phyloP scores from a whole-genome alignment of 2,329 filamentous ascomycete genomes.

The Ceratocystis diversiconidia region DNA sequence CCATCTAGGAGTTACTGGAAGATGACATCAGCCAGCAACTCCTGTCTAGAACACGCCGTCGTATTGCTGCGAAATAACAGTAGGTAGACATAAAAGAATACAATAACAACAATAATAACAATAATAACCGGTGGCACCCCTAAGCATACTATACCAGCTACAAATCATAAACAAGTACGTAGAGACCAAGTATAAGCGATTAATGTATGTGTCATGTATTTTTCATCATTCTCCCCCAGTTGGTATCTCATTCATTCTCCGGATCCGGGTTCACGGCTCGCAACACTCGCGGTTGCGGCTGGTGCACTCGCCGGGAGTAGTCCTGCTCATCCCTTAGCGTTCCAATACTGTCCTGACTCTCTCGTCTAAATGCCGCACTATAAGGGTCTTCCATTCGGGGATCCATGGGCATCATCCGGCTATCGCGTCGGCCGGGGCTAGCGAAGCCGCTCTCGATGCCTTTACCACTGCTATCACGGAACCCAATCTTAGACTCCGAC shows the following conservation, averaged over 20 bases:
- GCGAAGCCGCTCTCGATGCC: slow-evolving; percentile 17
- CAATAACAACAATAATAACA: too few species aligned
- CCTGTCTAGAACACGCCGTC: too few species aligned
- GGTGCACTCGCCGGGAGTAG: slow-evolving; percentile 46
- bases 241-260: slow-evolving; percentile 21
- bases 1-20: too few species aligned
- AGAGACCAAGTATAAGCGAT: not conserved
- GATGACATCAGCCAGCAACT: too few species aligned
- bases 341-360: slow-evolving; percentile 48
- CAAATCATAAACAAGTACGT: not conserved
- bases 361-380: slow-evolving; percentile 40
- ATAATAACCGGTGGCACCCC: not conserved
- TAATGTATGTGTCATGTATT: slow-evolving; percentile 2
- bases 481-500: slow-evolving; percentile 10
- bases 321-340: slow-evolving; percentile 52
- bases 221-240: not conserved
- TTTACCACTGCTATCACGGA: not conserved
- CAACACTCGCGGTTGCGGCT: slow-evolving; percentile 41
- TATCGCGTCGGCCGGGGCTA: slow-evolving; percentile 36
- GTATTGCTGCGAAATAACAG: too few species aligned
- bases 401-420: slow-evolving; percentile 44
- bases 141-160: not conserved
- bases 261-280: slow-evolving; percentile 50
- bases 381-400: slow-evolving; percentile 47
- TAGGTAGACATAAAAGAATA: too few species aligned